Evolutionary conservation across 2,329 filamentous ascomycete genomes (phyloP).

Genomic region (Aspergillus tanneri): DNA sequence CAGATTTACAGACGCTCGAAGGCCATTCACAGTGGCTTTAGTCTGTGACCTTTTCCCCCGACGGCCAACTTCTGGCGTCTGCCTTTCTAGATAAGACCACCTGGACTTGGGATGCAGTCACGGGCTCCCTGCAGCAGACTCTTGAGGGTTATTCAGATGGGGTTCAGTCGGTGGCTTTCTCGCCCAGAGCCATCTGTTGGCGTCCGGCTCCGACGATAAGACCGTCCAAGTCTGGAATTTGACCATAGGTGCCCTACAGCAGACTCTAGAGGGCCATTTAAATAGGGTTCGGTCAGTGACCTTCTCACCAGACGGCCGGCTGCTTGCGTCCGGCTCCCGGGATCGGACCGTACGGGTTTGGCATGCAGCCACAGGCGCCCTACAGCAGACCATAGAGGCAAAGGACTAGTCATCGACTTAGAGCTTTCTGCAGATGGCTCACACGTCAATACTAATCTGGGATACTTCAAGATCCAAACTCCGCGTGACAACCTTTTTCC

Average conservation of each 20-base stretch:
- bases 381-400: not conserved
- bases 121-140: not conserved
- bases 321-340: not conserved
- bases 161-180: not conserved
- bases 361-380: not conserved
- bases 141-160: not conserved
- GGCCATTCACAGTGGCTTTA: conserved; percentile 15
- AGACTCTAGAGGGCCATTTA: not conserved
- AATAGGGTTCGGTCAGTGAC: not conserved
- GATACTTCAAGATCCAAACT: not conserved
- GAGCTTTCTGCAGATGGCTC: conserved; percentile 9
- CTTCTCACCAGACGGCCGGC: not conserved
- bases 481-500: not conserved
- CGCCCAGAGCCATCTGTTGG: not conserved
- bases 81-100: conserved; percentile 14
- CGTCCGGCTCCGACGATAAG: not conserved
- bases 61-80: conserved; percentile 18
- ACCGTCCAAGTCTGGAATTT: not conserved
- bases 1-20: conserved; percentile 16
- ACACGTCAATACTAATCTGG: conserved; percentile 9
- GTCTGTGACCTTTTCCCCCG: conserved; percentile 20
- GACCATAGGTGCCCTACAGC: not conserved
- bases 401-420: conserved; percentile 8
- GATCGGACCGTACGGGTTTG: not conserved
- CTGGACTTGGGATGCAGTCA: conserved; percentile 13